Conservation (phyloP, 805 yeast species). For the Cyberlindnera samutprakarnensis region DNA sequence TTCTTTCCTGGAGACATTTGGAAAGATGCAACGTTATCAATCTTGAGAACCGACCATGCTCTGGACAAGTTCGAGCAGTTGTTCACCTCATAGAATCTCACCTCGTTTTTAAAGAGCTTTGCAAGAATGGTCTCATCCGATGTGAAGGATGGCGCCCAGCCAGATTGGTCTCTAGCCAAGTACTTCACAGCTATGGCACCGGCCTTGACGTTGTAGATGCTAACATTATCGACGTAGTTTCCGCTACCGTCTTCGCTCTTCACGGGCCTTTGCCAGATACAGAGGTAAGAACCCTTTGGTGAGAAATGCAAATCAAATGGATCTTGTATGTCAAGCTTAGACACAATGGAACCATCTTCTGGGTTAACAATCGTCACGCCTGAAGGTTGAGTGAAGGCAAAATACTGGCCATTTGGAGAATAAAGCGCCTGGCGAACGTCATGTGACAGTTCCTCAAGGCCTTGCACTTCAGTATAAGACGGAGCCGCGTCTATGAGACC, state of each 20-base stretch:
- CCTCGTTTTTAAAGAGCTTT: slow-evolving; percentile 49
- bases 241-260: slow-evolving; percentile 67
- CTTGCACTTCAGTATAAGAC: slow-evolving; percentile 21
- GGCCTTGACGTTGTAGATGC: slow-evolving; percentile 54
- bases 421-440: slow-evolving; percentile 62
- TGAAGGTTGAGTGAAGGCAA: slow-evolving; percentile 67
- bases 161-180: slow-evolving; percentile 74
- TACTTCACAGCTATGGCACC: slow-evolving; percentile 50
- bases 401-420: slow-evolving; percentile 57
- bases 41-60: slow-evolving; percentile 51
- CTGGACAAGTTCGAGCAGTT: slow-evolving; percentile 35
- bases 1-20: slow-evolving; percentile 80
- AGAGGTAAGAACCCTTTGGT: slow-evolving; percentile 75
- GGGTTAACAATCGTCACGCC: slow-evolving; percentile 53
- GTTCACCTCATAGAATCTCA: slow-evolving; percentile 59
- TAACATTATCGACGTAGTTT: slow-evolving; percentile 71
- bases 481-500: slow-evolving; percentile 46
- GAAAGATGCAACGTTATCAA: slow-evolving; percentile 52
- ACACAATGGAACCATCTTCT: slow-evolving; percentile 37
- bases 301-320: slow-evolving; percentile 81
- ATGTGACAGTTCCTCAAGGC: slow-evolving; percentile 22
- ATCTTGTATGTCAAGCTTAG: slow-evolving; percentile 50
- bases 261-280: slow-evolving; percentile 86
- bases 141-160: slow-evolving; percentile 91
- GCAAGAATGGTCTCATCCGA: slow-evolving; percentile 70